A percentile compares a stretch with the other conserved stretches of the same genome.
Evolutionary conservation across 257 asterid genomes (phyloP).

Genomic region (Fraxinus pennsylvanica): DNA sequence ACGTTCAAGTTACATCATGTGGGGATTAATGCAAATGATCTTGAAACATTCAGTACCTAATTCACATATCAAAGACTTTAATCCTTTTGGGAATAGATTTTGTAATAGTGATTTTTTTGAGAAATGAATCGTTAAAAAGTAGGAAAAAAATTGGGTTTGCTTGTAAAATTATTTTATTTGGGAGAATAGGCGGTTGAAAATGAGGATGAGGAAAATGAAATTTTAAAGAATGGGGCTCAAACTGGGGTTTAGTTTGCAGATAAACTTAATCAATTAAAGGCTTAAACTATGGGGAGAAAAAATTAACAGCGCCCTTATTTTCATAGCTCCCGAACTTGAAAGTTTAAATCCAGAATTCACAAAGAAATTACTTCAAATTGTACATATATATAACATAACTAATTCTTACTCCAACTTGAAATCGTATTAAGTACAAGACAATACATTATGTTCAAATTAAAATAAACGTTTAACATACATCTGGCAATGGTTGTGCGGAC

Average conservation of each 20-base stretch:
- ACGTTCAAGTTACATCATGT: not conserved
- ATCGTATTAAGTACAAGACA: not conserved
- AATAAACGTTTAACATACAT: slow-evolving; percentile 48
- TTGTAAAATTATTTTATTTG: too few relatives aligned
- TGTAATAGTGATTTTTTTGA: too few relatives aligned
- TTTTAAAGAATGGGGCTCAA: too few relatives aligned
- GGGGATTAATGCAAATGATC: not conserved
- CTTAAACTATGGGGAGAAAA: too few relatives aligned
- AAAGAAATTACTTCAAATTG: not conserved
- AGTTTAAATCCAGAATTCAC: not conserved
- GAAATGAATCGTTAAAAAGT: too few relatives aligned
- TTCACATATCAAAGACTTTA: not conserved
- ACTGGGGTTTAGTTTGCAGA: not conserved
- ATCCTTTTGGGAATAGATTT: too few relatives aligned
- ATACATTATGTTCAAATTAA: not conserved
- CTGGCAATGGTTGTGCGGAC: slow-evolving; percentile 85
- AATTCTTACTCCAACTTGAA: not conserved
- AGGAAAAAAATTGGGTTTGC: too few relatives aligned
- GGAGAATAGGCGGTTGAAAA: too few relatives aligned
- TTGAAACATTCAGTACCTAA: not conserved
- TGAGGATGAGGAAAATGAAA: too few relatives aligned
- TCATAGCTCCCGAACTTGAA: too few relatives aligned
- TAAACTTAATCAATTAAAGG: too few relatives aligned
- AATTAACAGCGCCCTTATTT: too few relatives aligned
- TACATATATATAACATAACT: not conserved